Conservation (phyloP, 208 protist species). For the Kentomonas sorsogonicus region DNA sequence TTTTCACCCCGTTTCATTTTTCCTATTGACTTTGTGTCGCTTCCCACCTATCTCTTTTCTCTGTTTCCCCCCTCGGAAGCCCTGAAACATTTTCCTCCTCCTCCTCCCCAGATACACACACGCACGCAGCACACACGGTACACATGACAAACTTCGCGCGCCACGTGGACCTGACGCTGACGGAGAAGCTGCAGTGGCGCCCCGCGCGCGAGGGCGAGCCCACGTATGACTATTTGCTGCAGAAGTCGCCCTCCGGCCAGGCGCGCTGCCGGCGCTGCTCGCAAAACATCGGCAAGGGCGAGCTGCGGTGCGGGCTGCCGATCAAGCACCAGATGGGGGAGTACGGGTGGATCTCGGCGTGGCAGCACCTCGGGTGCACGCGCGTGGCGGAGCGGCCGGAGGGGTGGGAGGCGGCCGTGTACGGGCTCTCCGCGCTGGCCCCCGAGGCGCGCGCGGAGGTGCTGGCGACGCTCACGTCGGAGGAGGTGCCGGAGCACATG, state of each 20-base stretch:
- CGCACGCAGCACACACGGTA: no score
- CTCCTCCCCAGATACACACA: no score
- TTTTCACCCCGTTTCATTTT: slow-evolving; percentile 2
- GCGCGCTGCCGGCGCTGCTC: slow-evolving; percentile 85
- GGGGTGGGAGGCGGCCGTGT: slow-evolving; percentile 23
- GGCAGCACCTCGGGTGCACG: slow-evolving; percentile 82
- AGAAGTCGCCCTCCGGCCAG: slow-evolving; percentile 56
- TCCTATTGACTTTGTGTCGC: no score
- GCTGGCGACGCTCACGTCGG: slow-evolving; percentile 45
- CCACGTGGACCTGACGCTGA: slow-evolving; percentile 61
- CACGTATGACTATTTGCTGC: slow-evolving; percentile 54
- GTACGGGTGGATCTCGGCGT: slow-evolving; percentile 85
- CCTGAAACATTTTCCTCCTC: no score
- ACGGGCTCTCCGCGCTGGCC: slow-evolving; percentile 44
- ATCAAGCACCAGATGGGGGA: slow-evolving; percentile 77
- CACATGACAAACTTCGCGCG: slow-evolving; percentile 35
- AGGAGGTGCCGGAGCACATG: slow-evolving; percentile 53
- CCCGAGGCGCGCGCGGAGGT: slow-evolving; percentile 47
- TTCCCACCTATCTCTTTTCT: no score
- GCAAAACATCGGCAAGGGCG: slow-evolving; percentile 69
- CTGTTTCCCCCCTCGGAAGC: no score
- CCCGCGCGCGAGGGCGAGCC: slow-evolving; percentile 35
- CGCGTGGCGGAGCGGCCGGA: slow-evolving; percentile 27
- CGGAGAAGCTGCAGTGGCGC: slow-evolving; percentile 54
- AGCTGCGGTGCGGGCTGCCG: slow-evolving; percentile 75